These are phyloP conservation scores for Pseudomassariella vexata DNA, from an alignment of 2,329 filamentous ascomycete genomes.

Conservation along the genomic window DNA sequence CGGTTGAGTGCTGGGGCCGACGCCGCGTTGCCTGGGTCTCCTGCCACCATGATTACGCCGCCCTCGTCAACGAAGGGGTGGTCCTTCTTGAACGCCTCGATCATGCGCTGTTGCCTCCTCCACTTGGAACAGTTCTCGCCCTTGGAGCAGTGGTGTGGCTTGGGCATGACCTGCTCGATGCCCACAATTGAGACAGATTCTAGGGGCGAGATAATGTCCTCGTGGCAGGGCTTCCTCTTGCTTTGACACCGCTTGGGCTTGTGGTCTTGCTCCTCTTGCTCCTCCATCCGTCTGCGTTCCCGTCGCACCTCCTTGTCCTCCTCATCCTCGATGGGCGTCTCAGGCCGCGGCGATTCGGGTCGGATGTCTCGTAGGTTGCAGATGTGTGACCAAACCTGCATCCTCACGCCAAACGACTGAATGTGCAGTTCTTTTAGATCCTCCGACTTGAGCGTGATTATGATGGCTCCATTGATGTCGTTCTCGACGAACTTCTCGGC, in stretches of 20 bases:
- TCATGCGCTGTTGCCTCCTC: slow-evolving; percentile 71
- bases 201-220: slow-evolving; percentile 68
- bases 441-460: slow-evolving; percentile 88
- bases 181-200: slow-evolving; percentile 89
- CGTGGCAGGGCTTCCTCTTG: slow-evolving; percentile 35
- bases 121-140: slow-evolving; percentile 82
- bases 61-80: slow-evolving; percentile 61
- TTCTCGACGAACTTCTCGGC: slow-evolving; percentile 85
- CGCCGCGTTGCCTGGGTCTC: slow-evolving; percentile 71
- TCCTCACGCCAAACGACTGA: slow-evolving; percentile 73
- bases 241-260: slow-evolving; percentile 26
- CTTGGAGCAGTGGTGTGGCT: slow-evolving; percentile 77
- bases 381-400: slow-evolving; percentile 75
- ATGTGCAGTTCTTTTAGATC: slow-evolving; percentile 79
- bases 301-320: slow-evolving; percentile 44
- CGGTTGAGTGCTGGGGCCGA: slow-evolving; percentile 55
- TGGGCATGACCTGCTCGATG: slow-evolving; percentile 83
- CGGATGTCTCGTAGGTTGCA: slow-evolving; percentile 58
- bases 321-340: slow-evolving; percentile 57
- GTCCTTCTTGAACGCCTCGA: slow-evolving; percentile 69
- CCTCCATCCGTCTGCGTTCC: slow-evolving; percentile 36
- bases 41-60: slow-evolving; percentile 69
- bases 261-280: slow-evolving; percentile 13
- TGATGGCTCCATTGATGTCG: slow-evolving; percentile 82
- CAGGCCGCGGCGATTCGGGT: slow-evolving; percentile 43